A percentile compares a stretch with the other conserved stretches of the same genome.
These are phyloP conservation scores for Podaxis sp. DNA, from an alignment of 768 basidiomycete species.

Conservation along the genomic window DNA sequence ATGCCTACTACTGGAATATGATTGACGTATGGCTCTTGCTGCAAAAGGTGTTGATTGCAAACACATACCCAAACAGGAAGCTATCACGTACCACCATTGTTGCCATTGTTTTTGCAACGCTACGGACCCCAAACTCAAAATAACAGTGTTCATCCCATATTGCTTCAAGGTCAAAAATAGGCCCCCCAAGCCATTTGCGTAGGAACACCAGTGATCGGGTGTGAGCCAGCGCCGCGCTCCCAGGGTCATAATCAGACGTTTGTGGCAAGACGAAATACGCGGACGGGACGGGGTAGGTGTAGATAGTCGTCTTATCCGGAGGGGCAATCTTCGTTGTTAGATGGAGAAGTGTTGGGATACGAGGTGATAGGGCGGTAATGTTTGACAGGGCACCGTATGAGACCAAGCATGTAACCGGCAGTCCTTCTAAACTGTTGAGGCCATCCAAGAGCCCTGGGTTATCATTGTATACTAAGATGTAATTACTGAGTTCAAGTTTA, in stretches of 20 bases:
- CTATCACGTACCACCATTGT: slow-evolving; percentile 45
- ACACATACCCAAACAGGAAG: not conserved
- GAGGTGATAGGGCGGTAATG: slow-evolving; percentile 7
- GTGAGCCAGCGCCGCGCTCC: slow-evolving; percentile 39
- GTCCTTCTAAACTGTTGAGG: slow-evolving; percentile 23
- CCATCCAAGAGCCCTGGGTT: slow-evolving; percentile 22
- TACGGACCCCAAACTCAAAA: slow-evolving; percentile 48
- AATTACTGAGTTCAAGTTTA: not conserved
- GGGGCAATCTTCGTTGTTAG: slow-evolving; percentile 20
- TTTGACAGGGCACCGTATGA: slow-evolving; percentile 29
- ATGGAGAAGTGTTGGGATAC: slow-evolving; percentile 34
- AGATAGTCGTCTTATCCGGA: slow-evolving; percentile 17
- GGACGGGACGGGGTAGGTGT: slow-evolving; percentile 28
- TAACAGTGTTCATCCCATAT: slow-evolving; percentile 58
- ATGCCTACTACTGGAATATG: slow-evolving; percentile 47
- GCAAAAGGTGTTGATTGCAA: not conserved
- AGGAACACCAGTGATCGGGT: slow-evolving; percentile 43
- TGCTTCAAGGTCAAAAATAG: slow-evolving; percentile 51
- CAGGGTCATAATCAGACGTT: slow-evolving; percentile 33
- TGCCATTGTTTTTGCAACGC: slow-evolving; percentile 50
- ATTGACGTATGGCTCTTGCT: slow-evolving; percentile 59
- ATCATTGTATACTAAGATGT: slow-evolving; percentile 28
- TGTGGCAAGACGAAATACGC: slow-evolving; percentile 41
- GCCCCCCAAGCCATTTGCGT: slow-evolving; percentile 41
- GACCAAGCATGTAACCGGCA: slow-evolving; percentile 29